Evolutionary conservation across 2,329 filamentous ascomycete species (phyloP), one percentile per base, ranked within the genome.

Genomic region (Eutypella sp.): DNA sequence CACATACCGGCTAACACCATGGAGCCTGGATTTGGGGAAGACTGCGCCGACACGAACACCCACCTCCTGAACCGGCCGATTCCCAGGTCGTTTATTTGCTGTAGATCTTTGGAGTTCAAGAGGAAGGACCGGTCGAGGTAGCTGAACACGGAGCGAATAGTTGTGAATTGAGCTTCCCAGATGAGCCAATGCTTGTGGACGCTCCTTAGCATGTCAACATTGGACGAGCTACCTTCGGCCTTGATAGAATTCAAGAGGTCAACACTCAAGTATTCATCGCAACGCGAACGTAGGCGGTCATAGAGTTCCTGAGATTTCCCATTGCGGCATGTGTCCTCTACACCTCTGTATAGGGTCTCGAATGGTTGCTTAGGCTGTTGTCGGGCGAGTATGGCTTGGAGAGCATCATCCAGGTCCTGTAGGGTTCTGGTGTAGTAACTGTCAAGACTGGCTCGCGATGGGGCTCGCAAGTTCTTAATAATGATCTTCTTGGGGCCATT

Each of bases 121-220:
- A 99, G 75, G 61, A 90, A 96, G 2, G 90, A 88, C 51, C 93
- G 84, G 63, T 99, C 92, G 53, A 99, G 78, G 60, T 91, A 99
- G 69, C 90, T 95, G 68, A 96, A 97, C 33, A 95, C 86, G 52
- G 87, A 92, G 41, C 90, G 82, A 43, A 99, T 80, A 13, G 84
- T 83, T 53, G 83, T 79, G 68, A 89, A 74, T 65, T 93, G 86
- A 34, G 76, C 71, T 56, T 84, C 86, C 91, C 92, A 99, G 19
- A 72, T 73, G 46, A 76, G 74, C 92, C 93, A 99, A 43, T 77
- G 70, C 25, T 60, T 65, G 47, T 77, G 57, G 2, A 81, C 71
- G 31, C 61, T 67, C 57, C 75, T 74, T 48, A 96, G 67, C 45
- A 85, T 73, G 33, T 84, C 80, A 10, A 89, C 71, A 49, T 85